phyloP scores from a whole-genome alignment of 1,284 basidiomycete genomes.

The Microbotryum violaceum region DNA sequence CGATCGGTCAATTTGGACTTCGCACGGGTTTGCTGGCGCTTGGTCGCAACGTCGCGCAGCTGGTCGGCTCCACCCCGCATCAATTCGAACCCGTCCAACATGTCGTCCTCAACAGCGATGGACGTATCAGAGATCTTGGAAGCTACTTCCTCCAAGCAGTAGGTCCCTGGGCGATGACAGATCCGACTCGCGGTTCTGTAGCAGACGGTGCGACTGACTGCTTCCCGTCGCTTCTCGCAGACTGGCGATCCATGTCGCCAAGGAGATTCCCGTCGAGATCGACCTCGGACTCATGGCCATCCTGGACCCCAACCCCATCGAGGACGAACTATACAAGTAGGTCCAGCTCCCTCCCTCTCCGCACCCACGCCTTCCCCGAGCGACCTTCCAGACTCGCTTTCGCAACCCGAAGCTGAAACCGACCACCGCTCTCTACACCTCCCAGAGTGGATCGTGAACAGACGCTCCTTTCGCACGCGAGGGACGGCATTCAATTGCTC shows the following conservation, averaged over 20 bases:
- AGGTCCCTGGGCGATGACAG: conserved; percentile 8
- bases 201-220: background rate
- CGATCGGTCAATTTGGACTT: no score
- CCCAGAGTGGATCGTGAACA: conserved; percentile 65
- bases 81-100: no score
- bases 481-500: conserved; percentile 78
- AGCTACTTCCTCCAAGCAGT: conserved; percentile 61
- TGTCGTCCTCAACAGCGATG: conserved; percentile 45
- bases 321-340: conserved; percentile 67
- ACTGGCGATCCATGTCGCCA: conserved; percentile 61
- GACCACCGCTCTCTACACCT: background rate
- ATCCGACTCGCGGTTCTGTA: no score
- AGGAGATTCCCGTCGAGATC: conserved; percentile 69
- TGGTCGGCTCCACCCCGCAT: no score
- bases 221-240: conserved; percentile 41
- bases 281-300: conserved; percentile 78
- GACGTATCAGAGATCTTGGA: conserved; percentile 70
- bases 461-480: conserved; percentile 69
- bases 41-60: no score
- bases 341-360: conserved; percentile 32
- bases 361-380: background rate
- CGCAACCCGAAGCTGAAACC: background rate
- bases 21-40: no score
- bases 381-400: background rate
- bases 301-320: conserved; percentile 78